These are phyloP conservation scores for Skeletonema grethae DNA, from an alignment of 108 stramenopile genomes.

Conservation along the genomic window DNA sequence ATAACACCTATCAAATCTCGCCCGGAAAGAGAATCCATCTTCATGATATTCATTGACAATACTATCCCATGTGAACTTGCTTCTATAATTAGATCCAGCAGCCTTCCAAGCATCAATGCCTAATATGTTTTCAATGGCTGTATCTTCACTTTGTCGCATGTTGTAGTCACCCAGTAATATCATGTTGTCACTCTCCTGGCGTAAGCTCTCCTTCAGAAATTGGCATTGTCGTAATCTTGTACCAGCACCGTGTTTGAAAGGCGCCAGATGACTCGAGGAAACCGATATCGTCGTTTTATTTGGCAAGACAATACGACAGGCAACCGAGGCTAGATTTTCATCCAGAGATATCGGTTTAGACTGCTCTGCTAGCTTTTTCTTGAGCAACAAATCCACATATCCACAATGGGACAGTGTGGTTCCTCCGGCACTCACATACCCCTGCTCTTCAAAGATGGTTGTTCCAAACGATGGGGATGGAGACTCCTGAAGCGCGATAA, in stretches of 20 bases:
- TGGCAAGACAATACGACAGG: slow-evolving; percentile 25
- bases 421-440: slow-evolving; percentile 31
- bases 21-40: slow-evolving; percentile 33
- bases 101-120: slow-evolving; percentile 47
- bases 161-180: slow-evolving; percentile 44
- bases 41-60: slow-evolving; percentile 37
- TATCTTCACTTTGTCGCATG: slow-evolving; percentile 38
- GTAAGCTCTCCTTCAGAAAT: slow-evolving; percentile 8
- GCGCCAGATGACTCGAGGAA: slow-evolving; percentile 42
- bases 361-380: slow-evolving; percentile 7
- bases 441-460: slow-evolving; percentile 13
- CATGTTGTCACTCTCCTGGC: slow-evolving; percentile 27
- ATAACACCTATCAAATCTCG: slow-evolving; percentile 45
- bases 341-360: slow-evolving; percentile 10
- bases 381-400: slow-evolving; percentile 41
- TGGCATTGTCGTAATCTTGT: slow-evolving; percentile 24
- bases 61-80: slow-evolving; percentile 39
- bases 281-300: slow-evolving; percentile 25
- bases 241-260: slow-evolving; percentile 26
- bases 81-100: slow-evolving; percentile 1
- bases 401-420: slow-evolving; percentile 38
- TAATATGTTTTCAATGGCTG: slow-evolving; percentile 7
- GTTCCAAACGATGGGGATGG: slow-evolving; percentile 29
- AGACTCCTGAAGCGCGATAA: slow-evolving; percentile 41
- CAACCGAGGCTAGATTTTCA: slow-evolving; percentile 28